Evolutionary conservation across 805 yeast genomes (phyloP).

Genomic region (Yarrowia keelungensis): DNA sequence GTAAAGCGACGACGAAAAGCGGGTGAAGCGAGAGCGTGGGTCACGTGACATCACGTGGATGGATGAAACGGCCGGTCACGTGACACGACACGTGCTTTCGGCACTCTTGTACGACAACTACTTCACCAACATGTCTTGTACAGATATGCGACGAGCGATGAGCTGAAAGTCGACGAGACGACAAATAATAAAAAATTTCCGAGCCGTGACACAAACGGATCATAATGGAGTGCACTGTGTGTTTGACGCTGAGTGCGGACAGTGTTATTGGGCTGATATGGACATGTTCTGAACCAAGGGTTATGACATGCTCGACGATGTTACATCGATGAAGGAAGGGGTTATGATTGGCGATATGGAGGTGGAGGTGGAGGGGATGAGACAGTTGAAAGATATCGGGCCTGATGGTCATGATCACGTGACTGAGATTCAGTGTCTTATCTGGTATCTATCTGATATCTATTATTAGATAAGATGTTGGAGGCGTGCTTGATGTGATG

Average conservation of each 20-base stretch:
- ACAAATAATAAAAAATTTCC: background rate
- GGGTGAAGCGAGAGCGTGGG: background rate
- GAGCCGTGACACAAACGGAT: background rate
- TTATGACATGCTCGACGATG: background rate
- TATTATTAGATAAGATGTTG: background rate
- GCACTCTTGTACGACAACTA: background rate
- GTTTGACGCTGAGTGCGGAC: too few species aligned
- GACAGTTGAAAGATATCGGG: too few species aligned
- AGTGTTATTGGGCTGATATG: too few species aligned
- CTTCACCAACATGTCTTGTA: background rate
- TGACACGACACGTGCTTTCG: background rate
- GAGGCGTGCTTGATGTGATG: background rate
- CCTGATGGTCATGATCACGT: too few species aligned
- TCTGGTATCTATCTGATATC: background rate
- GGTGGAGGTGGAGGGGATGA: too few species aligned
- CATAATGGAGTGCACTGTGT: too few species aligned
- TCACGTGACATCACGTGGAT: background rate
- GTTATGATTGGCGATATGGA: too few species aligned
- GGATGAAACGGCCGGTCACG: background rate
- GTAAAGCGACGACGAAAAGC: background rate
- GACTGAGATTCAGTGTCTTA: background rate
- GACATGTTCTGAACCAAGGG: background rate
- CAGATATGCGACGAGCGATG: conserved; percentile 2
- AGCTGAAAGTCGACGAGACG: background rate
- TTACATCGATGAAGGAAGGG: background rate